Base-by-base conservation (phyloP, 805 yeast species). In the Cyberlindnera saturnus region DNA sequence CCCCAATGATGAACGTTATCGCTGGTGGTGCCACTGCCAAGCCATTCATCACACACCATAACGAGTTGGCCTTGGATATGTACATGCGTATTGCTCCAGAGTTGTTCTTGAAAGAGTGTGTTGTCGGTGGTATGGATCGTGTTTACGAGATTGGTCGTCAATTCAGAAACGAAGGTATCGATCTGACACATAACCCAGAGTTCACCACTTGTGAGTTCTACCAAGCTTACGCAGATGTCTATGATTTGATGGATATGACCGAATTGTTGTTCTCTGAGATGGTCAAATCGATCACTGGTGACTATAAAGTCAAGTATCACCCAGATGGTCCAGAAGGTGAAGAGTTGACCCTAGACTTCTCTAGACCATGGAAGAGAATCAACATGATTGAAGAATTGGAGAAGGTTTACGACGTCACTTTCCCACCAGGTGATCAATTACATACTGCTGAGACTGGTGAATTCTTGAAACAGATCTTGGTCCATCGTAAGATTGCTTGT, bases 11-110 rank as follows among this genome's bases (percentile, higher is more conserved):
- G 93, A 93, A 93, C 72, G 86, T 88, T 53, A 90, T 93, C 69
- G 98, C 98, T 47, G 98, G 98, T 66, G 99, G 99, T 72, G 99
- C 99, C 56, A 93, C 98, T 50, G 99, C 99, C 56, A 91, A 89
- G 73, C 99, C 99, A 35, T 91, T 91, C 68, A 73, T 86, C 56
- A 93, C 98, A 43, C 98, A 93, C 65, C 98, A 91, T 73, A 93
- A 91, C 63, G 98, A 93, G 63, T 79, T 93, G 65, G 82, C 87
- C 71, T 82, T 93, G 88, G 93, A 91, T 61, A 85, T 91, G 86
- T 91, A 70, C 74, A 85, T 91, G 96, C 86, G 99, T 78, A 83
- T 91, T 70, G 99, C 99, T 33, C 99, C 99, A 46, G 99, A 91
- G 74, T 77, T 91, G 64, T 91, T 83, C 75, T 79, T 91, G 69